Evolutionary conservation across 805 yeast genomes (phyloP), one percentile per base, ranked within the genome.

Genomic region (Kluyveromyces wickerhamii): DNA sequence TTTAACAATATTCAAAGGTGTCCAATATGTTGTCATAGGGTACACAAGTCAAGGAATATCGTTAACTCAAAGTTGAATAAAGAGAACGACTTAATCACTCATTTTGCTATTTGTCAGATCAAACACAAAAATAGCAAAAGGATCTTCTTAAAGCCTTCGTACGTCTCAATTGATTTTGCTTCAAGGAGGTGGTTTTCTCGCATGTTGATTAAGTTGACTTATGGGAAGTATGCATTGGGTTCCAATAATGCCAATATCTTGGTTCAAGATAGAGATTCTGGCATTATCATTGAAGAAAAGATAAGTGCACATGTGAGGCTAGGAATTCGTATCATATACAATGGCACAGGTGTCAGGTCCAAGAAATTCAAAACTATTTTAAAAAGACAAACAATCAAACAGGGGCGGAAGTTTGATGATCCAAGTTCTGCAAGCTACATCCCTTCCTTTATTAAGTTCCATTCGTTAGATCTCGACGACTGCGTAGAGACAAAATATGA

Each of bases 211-310:
- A 88, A 86, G 51, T 62, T 92, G 30, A 84, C 92, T 0, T 87
- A 85, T 52, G 98, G 98, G 0, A 81, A 81, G 48, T 81, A 87
- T 53, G 76, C 77, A 32, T 60, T 89, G 23, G 96, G 96, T 2
- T 77, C 79, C 16, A 85, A 89, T 52, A 86, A 94, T 31, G 98
- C 96, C 7, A 89, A 89, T 51, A 89, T 92, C 20, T 64, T 92
- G 32, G 96, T 89, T 2, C 97, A 92, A 56, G 96, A 92, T 54
- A 67, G 98, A 41, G 66, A 71, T 12, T 79, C 96, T 0, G 98
- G 98, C 0, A 71, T 84, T 29, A 75, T 89, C n/a, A 59, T 82
- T 51, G 97, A 89, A 54, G 98, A 89, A 49, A 86, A 86, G 49
- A 89, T 92, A 83, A 79, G 88, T 38, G 74, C 83, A 1, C 84